Evolutionary conservation across 192 early-diverging fungal genomes (phyloP), one percentile per base, ranked within the genome.

Genomic region (Allomyces javanicus): DNA sequence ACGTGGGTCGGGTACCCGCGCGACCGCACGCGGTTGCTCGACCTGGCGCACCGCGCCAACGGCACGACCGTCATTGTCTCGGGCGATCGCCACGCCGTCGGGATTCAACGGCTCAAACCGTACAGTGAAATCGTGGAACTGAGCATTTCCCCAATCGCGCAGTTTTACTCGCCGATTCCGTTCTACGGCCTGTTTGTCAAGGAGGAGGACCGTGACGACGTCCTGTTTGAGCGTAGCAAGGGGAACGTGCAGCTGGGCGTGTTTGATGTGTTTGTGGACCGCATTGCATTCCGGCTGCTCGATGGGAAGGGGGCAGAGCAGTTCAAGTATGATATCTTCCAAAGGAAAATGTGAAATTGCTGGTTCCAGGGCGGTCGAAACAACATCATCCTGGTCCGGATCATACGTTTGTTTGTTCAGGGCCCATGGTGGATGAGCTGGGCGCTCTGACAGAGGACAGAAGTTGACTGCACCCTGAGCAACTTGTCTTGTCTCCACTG

Each of bases 11-110:
- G 78, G 10, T 80, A 76, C 62, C 71, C 70, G 26, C 72, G 70
- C 19, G 78, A 80, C 62, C 75, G 78, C 24, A 67, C 68, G 1
- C 74, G 76, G 63, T 73, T 80, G 24, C 69, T 80, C 11, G 68
- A 62, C 3, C 24, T 75, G 58, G 77, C 74, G 0, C 64, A 68
- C 43, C 24, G 72, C 25, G 67, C 75, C 23, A 23, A 4, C 1
- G 75, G 74, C 25, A 77, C 77, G 24, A 65, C 75, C 62, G 71
- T 74, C 27, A 73, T 72, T 62, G 72, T 80, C 23, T 74, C 74
- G 12, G 78, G 78, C n/a, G 78, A 80, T 70, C 72, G 78, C 14
- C 78, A 80, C 65, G 78, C 76, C 61, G 76, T 76, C 72, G 75
- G 75, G 3, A 75, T 76, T 0, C 71, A 72, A 3, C 71, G 71